Conservation (phyloP, 257 asterid species). For the Solanum piurae region DNA sequence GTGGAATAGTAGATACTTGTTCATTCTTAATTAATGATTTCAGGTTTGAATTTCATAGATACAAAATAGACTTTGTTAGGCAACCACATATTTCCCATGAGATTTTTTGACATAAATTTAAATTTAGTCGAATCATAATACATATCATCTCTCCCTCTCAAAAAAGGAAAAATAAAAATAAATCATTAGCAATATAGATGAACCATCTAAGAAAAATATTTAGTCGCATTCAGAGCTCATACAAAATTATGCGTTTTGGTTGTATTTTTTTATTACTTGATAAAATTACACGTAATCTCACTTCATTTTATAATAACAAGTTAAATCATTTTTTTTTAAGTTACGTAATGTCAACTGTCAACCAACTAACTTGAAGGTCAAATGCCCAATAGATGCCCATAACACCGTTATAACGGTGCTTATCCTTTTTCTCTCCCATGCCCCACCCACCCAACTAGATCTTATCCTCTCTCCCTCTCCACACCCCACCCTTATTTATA, state of each 20-base stretch:
- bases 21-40: too few relatives aligned
- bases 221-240: not conserved
- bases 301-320: not conserved
- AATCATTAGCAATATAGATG: too few relatives aligned
- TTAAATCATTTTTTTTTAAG: not conserved
- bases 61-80: too few relatives aligned
- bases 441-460: not conserved
- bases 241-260: not conserved
- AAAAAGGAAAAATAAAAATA: too few relatives aligned
- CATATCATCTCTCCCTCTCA: too few relatives aligned
- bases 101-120: too few relatives aligned
- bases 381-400: not conserved
- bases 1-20: too few relatives aligned
- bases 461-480: not conserved
- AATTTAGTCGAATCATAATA: too few relatives aligned
- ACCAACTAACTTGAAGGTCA: not conserved
- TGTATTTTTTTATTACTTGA: not conserved
- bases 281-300: not conserved
- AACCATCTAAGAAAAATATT: not conserved
- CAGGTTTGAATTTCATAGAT: too few relatives aligned
- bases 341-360: not conserved
- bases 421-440: constrained; percentile 30
- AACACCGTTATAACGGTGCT: constrained; percentile 20
- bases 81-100: fast-evolving
- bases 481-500: not conserved